A percentile compares a stretch with the other conserved stretches of the same genome.
These are phyloP conservation scores for Dothideomycetidae sp. DNA, from an alignment of 2,329 filamentous ascomycete species.

Conservation along the genomic window DNA sequence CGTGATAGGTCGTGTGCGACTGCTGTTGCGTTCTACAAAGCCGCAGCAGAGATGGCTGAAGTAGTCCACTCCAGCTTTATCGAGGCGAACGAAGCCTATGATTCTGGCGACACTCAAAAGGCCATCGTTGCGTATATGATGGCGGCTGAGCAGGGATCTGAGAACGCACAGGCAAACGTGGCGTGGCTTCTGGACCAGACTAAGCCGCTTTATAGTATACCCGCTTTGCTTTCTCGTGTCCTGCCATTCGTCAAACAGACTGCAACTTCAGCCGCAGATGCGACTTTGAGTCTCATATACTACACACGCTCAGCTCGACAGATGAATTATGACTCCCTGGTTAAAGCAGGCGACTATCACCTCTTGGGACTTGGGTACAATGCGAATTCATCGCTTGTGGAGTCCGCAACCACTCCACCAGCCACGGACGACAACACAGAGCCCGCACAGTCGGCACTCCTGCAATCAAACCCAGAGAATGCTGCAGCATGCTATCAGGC, in stretches of 20 bases:
- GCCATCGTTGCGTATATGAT: slow-evolving; percentile 72
- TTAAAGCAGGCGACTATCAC: slow-evolving; percentile 99
- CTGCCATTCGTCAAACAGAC: slow-evolving; percentile 12
- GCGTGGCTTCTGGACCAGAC: slow-evolving; percentile 68
- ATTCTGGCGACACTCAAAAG: slow-evolving; percentile 61
- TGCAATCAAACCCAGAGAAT: slow-evolving; percentile 53
- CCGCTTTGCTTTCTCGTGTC: slow-evolving; percentile 10
- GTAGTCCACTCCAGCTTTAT: slow-evolving; percentile 67
- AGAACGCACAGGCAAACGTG: slow-evolving; percentile 78
- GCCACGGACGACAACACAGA: neutral
- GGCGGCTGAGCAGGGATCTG: slow-evolving; percentile 85
- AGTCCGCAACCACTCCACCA: too few relatives aligned
- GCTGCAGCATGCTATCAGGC: slow-evolving; percentile 86
- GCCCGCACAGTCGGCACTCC: slow-evolving; percentile 3
- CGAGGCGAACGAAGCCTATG: slow-evolving; percentile 73
- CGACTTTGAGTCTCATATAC: slow-evolving; percentile 65
- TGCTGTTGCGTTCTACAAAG: slow-evolving; percentile 72
- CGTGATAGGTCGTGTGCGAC: slow-evolving; percentile 64
- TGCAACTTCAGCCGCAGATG: slow-evolving; percentile 38
- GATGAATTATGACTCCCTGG: slow-evolving; percentile 78
- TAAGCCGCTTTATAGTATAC: slow-evolving; percentile 20
- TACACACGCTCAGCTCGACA: slow-evolving; percentile 94
- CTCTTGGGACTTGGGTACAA: slow-evolving; percentile 60
- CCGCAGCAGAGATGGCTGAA: slow-evolving; percentile 81
- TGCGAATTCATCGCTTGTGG: slow-evolving; percentile 18